Evolutionary conservation across 192 early-diverging fungal species (phyloP).

Genomic region (Backusella macrospora): DNA sequence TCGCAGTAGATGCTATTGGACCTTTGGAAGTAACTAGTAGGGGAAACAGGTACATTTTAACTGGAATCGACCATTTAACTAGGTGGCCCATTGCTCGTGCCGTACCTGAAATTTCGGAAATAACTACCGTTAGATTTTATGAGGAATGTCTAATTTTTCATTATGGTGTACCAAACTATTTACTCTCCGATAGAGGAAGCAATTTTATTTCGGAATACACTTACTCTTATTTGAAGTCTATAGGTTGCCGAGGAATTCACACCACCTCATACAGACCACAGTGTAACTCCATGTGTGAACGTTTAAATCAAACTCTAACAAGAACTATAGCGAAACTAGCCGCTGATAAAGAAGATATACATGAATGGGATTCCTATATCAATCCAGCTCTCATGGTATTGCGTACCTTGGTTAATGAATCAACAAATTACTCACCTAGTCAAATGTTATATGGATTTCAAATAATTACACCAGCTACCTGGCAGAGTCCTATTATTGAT

Average conservation of each 20-base stretch:
- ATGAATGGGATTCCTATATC: constrained; percentile 9
- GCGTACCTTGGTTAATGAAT: constrained; percentile 18
- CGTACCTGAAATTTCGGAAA: constrained; percentile 2
- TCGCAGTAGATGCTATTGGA: constrained; percentile 15
- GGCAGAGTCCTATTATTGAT: constrained; percentile 16
- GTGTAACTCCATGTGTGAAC: constrained; percentile 18
- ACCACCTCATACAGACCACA: constrained; percentile 29
- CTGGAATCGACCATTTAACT: constrained; percentile 30
- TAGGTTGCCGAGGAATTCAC: neutral
- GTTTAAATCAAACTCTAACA: constrained; percentile 26
- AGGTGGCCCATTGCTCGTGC: constrained; percentile 30
- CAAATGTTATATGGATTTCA: constrained; percentile 27
- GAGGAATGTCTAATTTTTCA: neutral
- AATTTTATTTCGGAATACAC: constrained; percentile 22
- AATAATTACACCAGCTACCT: constrained; percentile 5
- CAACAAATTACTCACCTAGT: constrained; percentile 5
- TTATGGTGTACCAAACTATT: constrained; percentile 19
- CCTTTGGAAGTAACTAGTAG: neutral
- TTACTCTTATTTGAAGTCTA: neutral
- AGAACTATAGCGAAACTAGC: constrained; percentile 22
- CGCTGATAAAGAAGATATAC: neutral
- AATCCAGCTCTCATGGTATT: constrained; percentile 21
- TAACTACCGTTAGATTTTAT: neutral
- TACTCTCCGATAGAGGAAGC: constrained; percentile 23
- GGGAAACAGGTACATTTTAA: constrained; percentile 33